phyloP scores from a whole-genome alignment of 805 yeast genomes.

The Debaryomyces castellii region DNA sequence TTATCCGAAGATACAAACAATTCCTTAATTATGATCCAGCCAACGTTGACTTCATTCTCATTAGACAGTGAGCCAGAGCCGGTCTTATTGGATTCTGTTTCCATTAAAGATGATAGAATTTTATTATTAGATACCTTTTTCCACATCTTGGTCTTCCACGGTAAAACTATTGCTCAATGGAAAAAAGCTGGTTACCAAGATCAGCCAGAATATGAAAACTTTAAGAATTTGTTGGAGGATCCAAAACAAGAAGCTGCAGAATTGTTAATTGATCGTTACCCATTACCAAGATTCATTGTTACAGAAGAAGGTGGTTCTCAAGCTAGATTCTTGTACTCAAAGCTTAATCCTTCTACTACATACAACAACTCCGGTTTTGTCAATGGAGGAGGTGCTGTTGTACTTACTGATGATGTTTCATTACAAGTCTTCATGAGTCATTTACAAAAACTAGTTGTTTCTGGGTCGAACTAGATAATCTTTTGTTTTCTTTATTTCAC shows the following conservation, averaged over 20 bases:
- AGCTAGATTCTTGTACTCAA: conserved; percentile 93
- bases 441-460: conserved; percentile 85
- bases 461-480: conserved; percentile 31
- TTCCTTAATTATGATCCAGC: conserved; percentile 96
- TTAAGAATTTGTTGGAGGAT: conserved; percentile 80
- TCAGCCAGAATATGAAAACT: conserved; percentile 83
- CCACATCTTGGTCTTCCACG: conserved; percentile 94
- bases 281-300: conserved; percentile 94
- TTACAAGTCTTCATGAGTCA: conserved; percentile 94
- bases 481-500: background rate
- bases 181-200: conserved; percentile 93
- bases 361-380: conserved; percentile 60
- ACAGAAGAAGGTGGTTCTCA: conserved; percentile 99
- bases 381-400: conserved; percentile 61
- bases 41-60: conserved; percentile 84
- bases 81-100: conserved; percentile 88
- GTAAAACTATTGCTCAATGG: conserved; percentile 94
- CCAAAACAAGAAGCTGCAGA: conserved; percentile 93
- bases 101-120: conserved; percentile 85
- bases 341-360: conserved; percentile 90
- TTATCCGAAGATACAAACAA: conserved; percentile 90
- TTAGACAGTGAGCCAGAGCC: conserved; percentile 75
- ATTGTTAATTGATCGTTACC: conserved; percentile 89
- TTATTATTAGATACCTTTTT: conserved; percentile 91
- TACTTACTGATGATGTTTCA: conserved; percentile 94